A percentile compares a stretch with the other conserved stretches of the same genome.
Conservation (phyloP, 78 protist species). For the Dictyostelium firmibasis region DNA sequence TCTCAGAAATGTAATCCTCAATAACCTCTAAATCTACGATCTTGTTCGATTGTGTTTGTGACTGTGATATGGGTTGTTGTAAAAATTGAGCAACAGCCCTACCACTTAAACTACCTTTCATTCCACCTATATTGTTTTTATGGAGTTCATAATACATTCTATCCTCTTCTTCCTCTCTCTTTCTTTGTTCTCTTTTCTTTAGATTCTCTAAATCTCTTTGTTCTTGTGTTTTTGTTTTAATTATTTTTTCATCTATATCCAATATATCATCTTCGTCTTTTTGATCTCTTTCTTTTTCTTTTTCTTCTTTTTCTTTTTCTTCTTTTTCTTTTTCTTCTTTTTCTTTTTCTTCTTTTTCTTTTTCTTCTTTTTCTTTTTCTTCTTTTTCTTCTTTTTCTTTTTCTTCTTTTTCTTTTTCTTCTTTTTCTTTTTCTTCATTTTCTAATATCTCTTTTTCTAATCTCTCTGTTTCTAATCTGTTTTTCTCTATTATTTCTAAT, state of each 20-base stretch:
- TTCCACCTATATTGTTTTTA: background rate
- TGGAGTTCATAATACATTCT: background rate
- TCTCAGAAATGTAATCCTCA: slow-evolving; percentile 5
- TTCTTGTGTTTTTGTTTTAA: background rate
- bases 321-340: background rate
- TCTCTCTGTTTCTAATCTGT: background rate
- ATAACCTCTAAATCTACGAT: background rate
- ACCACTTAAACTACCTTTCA: background rate
- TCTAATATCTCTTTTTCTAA: background rate
- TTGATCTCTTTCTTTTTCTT: background rate
- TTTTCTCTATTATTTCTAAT: too few species aligned
- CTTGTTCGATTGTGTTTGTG: background rate
- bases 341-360: background rate
- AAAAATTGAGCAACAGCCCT: background rate
- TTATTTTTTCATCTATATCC: background rate
- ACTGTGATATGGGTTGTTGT: background rate
- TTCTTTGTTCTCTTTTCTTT: background rate
- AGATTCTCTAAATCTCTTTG: background rate
- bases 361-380: background rate
- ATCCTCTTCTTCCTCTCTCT: background rate
- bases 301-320: background rate
- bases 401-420: background rate
- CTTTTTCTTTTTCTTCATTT: background rate
- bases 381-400: background rate
- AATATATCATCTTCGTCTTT: background rate